Conservation (phyloP, 2,329 filamentous ascomycete species). For the Hypoxylon sp. region DNA sequence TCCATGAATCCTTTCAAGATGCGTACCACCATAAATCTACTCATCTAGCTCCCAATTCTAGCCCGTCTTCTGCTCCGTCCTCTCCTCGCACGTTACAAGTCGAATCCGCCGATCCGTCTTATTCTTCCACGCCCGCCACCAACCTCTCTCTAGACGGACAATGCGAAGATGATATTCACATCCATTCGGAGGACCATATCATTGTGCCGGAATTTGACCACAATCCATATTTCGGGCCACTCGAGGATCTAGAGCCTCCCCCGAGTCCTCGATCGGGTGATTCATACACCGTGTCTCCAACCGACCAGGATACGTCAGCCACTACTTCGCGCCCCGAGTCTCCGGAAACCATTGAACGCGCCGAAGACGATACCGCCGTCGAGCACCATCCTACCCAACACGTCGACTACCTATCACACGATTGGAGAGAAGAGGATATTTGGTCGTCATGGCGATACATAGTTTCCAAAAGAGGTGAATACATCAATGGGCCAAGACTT, state of each 20-base stretch:
- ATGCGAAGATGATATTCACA: conserved; percentile 59
- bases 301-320: conserved; percentile 65
- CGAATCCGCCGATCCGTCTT: conserved; percentile 68
- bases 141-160: conserved; percentile 71
- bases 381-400: conserved; percentile 82
- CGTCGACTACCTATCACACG: conserved; percentile 94
- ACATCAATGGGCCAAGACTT: conserved; percentile 82
- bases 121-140: conserved; percentile 71
- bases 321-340: conserved; percentile 68
- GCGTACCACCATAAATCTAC: conserved; percentile 54
- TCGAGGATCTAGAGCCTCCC: conserved; percentile 63
- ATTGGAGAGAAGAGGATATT: conserved; percentile 95
- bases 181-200: conserved; percentile 63
- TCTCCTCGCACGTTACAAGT: conserved; percentile 65
- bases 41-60: conserved; percentile 57
- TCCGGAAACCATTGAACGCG: conserved; percentile 67
- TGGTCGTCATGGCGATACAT: conserved; percentile 98
- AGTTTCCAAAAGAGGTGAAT: conserved; percentile 80
- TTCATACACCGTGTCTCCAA: conserved; percentile 65
- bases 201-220: conserved; percentile 60
- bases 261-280: conserved; percentile 62
- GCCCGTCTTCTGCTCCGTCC: conserved; percentile 66
- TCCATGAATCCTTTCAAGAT: conserved; percentile 56
- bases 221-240: conserved; percentile 60
- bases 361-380: conserved; percentile 84